phyloP scores from a whole-genome alignment of 352 stramenopile species.

The Phytophthora brassicae region DNA sequence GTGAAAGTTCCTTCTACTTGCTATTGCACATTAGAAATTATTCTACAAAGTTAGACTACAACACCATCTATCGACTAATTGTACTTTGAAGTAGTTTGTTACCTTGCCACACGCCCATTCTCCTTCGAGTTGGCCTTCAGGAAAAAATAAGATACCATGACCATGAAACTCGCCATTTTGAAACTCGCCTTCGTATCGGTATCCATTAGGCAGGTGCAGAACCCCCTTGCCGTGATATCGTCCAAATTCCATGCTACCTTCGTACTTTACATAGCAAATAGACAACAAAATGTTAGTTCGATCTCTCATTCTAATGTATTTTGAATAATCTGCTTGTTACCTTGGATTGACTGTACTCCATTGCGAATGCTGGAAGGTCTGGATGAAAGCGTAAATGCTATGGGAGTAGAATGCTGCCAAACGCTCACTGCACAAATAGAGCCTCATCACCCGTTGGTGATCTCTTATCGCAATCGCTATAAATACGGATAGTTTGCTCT shows the following conservation, averaged over 20 bases:
- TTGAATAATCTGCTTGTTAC: too few species aligned
- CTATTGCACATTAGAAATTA: too few species aligned
- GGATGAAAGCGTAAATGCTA: not conserved
- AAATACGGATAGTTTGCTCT: too few species aligned
- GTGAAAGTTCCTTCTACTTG: constrained; percentile 78
- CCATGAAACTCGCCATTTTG: constrained; percentile 81
- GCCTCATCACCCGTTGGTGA: not conserved
- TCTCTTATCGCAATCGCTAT: too few species aligned
- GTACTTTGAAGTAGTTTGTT: constrained; percentile 3
- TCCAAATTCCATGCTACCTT: constrained; percentile 57
- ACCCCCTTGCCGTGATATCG: constrained; percentile 61
- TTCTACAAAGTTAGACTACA: too few species aligned
- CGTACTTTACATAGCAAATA: constrained; percentile 40
- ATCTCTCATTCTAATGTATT: too few species aligned
- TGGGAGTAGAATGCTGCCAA: not conserved
- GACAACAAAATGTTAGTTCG: too few species aligned
- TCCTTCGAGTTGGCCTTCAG: constrained; percentile 67
- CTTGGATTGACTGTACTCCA: constrained; percentile 39
- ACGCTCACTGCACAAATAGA: not conserved
- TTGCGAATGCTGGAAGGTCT: not conserved
- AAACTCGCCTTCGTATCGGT: constrained; percentile 82
- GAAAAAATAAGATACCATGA: constrained; percentile 68
- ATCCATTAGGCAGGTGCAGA: constrained; percentile 59
- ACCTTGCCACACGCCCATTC: constrained; percentile 74
- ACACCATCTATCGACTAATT: too few species aligned